phyloP scores from a whole-genome alignment of 148 eudicot genomes.

The Camellia sinensis region DNA sequence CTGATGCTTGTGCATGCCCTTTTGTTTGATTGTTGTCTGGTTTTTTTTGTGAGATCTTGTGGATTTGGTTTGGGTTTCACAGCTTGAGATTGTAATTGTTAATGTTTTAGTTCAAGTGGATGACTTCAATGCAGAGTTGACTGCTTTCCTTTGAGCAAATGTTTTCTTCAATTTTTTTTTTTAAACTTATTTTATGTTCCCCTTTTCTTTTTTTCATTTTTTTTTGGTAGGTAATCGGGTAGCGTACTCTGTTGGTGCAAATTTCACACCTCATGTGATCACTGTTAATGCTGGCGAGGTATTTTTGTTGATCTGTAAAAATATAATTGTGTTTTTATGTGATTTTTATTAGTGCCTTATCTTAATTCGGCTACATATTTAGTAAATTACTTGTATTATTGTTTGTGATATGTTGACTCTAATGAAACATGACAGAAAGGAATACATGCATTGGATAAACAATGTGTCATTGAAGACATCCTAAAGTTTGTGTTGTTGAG shows the following conservation, averaged over 20 bases:
- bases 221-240: slow-evolving; percentile 41
- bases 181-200: neutral
- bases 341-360: neutral
- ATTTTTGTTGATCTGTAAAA: neutral
- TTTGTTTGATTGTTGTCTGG: neutral
- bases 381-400: neutral
- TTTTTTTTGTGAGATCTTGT: neutral
- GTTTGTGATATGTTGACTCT: neutral
- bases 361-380: neutral
- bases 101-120: neutral
- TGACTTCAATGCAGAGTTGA: slow-evolving; percentile 10
- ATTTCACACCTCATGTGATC: slow-evolving; percentile 82
- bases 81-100: neutral
- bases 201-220: neutral
- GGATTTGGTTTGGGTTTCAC: neutral
- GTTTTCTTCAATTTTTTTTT: neutral
- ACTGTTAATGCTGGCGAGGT: slow-evolving; percentile 76
- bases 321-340: neutral
- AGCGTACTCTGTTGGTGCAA: slow-evolving; percentile 55
- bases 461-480: neutral
- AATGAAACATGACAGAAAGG: slow-evolving; percentile 1
- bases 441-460: neutral
- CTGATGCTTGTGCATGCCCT: neutral
- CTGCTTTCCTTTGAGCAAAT: slow-evolving; percentile 7
- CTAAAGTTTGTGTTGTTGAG: neutral